Percentiles rank a stretch among this genome's conserved stretches.
Evolutionary conservation across 2,329 filamentous ascomycete genomes (phyloP).

Genomic region (Zelopaecilomyces penicillatus): DNA sequence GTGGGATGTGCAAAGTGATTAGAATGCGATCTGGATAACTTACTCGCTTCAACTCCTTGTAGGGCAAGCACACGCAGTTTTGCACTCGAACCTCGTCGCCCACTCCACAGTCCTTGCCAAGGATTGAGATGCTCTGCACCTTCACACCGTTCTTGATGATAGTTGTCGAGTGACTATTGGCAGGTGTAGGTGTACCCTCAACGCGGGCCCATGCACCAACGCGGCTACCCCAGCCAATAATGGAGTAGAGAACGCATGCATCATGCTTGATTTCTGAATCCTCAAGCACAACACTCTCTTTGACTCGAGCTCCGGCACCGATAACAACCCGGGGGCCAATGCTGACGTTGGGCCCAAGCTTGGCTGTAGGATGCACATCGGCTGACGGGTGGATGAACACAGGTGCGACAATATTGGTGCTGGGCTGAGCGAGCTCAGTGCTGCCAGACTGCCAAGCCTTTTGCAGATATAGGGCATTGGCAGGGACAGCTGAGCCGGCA

Average conservation of each 20-base stretch:
- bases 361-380: constrained; percentile 84
- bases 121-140: constrained; percentile 95
- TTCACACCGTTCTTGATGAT: constrained; percentile 97
- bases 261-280: constrained; percentile 95
- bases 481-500: constrained; percentile 90
- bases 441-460: constrained; percentile 81
- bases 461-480: constrained; percentile 92
- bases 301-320: constrained; percentile 81
- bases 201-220: constrained; percentile 97
- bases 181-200: constrained; percentile 84
- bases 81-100: constrained; percentile 92
- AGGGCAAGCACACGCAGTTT: constrained; percentile 95
- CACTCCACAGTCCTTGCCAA: constrained; percentile 92
- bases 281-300: constrained; percentile 93
- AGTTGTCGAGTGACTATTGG: constrained; percentile 82
- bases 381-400: constrained; percentile 94
- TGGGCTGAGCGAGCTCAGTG: constrained; percentile 69
- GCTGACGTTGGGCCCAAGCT: constrained; percentile 93
- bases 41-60: constrained; percentile 95
- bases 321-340: constrained; percentile 83
- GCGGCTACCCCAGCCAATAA: constrained; percentile 93
- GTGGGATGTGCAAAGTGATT: not conserved
- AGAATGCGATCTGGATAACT: constrained; percentile 26
- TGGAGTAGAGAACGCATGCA: constrained; percentile 88
- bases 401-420: constrained; percentile 79